Percentiles rank a stretch among this genome's conserved stretches.
Evolutionary conservation across 2,329 filamentous ascomycete species (phyloP).

Genomic region (Cyphellophora europaea): DNA sequence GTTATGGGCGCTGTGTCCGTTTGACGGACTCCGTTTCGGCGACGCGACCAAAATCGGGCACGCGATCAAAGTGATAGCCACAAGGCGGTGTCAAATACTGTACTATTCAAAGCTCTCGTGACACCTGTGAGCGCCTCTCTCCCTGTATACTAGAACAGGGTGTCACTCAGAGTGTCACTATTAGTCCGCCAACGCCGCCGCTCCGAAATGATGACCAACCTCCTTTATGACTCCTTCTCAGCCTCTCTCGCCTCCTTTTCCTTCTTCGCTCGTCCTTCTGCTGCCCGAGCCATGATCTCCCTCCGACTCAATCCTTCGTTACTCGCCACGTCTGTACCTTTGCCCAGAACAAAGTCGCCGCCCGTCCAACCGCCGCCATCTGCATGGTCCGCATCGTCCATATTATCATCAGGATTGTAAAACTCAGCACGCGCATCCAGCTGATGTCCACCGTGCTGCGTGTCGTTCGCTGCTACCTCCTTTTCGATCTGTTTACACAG

Average conservation of each 20-base stretch:
- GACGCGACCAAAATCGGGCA: no score
- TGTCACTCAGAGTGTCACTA: no score
- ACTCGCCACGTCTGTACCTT: conserved; percentile 33
- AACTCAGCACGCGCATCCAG: conserved; percentile 48
- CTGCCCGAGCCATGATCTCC: conserved; percentile 65
- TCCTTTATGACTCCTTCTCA: background rate
- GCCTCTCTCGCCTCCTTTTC: background rate
- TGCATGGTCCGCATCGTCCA: conserved; percentile 44
- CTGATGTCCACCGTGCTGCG: conserved; percentile 59
- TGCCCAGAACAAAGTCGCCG: conserved; percentile 66
- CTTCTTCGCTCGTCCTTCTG: conserved; percentile 49
- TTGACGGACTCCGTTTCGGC: no score
- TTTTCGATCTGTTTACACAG: conserved; percentile 73
- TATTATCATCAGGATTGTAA: conserved; percentile 45
- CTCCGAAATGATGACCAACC: no score
- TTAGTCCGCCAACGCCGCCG: no score
- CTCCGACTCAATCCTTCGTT: conserved; percentile 52
- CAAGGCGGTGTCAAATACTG: no score
- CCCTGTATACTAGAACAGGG: no score
- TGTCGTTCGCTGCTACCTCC: conserved; percentile 75
- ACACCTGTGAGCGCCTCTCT: no score
- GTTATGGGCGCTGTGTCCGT: no score
- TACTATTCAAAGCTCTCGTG: no score
- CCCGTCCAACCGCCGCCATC: conserved; percentile 70
- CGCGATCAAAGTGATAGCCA: no score